These are phyloP conservation scores for Acanthamoeba triangularis DNA, from an alignment of 208 protist species.

Conservation along the genomic window DNA sequence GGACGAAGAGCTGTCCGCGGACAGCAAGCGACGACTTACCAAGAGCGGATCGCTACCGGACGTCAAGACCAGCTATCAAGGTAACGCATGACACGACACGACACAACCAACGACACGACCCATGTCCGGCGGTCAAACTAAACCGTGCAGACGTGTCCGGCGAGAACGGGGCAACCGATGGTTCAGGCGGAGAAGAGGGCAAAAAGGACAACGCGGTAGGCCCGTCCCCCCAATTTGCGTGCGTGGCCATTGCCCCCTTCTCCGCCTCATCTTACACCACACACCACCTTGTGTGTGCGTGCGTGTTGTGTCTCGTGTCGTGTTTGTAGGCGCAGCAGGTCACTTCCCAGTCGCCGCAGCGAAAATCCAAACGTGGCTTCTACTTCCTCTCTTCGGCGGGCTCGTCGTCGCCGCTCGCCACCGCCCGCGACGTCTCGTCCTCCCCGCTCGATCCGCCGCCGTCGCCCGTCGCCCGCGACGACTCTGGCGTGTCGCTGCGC, in stretches of 20 bases:
- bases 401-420: not conserved
- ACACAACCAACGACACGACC: too few relatives aligned
- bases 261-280: too few relatives aligned
- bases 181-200: not conserved
- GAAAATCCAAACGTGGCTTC: not conserved
- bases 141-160: too few relatives aligned
- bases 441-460: not conserved
- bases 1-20: not conserved
- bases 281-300: not conserved
- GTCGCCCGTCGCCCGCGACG: not conserved
- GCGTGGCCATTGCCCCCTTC: too few relatives aligned
- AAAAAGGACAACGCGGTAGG: not conserved
- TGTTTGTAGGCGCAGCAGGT: too few relatives aligned
- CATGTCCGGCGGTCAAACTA: too few relatives aligned
- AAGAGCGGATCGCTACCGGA: constrained; percentile 22
- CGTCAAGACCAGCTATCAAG: constrained; percentile 14
- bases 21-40: not conserved
- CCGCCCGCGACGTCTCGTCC: not conserved
- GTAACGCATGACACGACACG: not conserved
- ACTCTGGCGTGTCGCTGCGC: not conserved
- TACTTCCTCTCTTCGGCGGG: not conserved
- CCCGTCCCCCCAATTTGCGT: too few relatives aligned
- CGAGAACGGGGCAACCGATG: not conserved
- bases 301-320: not conserved
- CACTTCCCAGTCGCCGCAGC: not conserved